Percentiles rank a stretch among this genome's conserved stretches.
Conservation (phyloP, 805 yeast genomes). For the Candida namnaoensis region DNA sequence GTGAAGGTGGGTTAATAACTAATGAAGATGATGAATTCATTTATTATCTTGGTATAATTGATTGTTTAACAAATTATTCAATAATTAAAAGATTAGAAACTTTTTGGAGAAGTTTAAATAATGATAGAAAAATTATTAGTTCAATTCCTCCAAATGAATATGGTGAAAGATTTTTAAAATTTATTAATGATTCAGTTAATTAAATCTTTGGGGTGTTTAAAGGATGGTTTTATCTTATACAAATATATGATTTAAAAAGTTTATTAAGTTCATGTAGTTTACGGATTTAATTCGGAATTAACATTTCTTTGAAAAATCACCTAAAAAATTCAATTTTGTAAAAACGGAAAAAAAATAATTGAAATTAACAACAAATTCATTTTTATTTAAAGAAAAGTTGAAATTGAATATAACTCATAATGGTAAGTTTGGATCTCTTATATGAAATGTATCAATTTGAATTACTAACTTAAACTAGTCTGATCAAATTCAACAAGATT, state of each 20-base stretch:
- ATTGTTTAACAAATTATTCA: constrained; percentile 80
- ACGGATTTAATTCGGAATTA: too few relatives aligned
- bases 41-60: constrained; percentile 90
- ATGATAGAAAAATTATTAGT: constrained; percentile 63
- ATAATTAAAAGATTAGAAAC: constrained; percentile 76
- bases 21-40: constrained; percentile 61
- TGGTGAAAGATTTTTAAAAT: constrained; percentile 75
- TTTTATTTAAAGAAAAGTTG: too few relatives aligned
- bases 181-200: constrained; percentile 40
- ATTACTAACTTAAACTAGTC: neutral
- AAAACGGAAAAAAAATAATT: too few relatives aligned
- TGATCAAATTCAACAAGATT: neutral
- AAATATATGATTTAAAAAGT: too few relatives aligned
- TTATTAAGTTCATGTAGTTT: too few relatives aligned
- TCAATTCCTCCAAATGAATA: constrained; percentile 89
- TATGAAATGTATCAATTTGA: too few relatives aligned
- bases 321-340: too few relatives aligned
- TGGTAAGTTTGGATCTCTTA: too few relatives aligned
- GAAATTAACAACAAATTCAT: too few relatives aligned
- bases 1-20: constrained; percentile 79
- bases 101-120: constrained; percentile 67
- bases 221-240: too few relatives aligned
- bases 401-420: too few relatives aligned
- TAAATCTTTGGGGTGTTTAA: constrained; percentile 6
- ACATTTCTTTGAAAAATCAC: too few relatives aligned